Percentiles rank a stretch among this genome's conserved stretches.
Conservation (phyloP, 2,329 filamentous ascomycete species). For the Ophiostoma angusticollis region DNA sequence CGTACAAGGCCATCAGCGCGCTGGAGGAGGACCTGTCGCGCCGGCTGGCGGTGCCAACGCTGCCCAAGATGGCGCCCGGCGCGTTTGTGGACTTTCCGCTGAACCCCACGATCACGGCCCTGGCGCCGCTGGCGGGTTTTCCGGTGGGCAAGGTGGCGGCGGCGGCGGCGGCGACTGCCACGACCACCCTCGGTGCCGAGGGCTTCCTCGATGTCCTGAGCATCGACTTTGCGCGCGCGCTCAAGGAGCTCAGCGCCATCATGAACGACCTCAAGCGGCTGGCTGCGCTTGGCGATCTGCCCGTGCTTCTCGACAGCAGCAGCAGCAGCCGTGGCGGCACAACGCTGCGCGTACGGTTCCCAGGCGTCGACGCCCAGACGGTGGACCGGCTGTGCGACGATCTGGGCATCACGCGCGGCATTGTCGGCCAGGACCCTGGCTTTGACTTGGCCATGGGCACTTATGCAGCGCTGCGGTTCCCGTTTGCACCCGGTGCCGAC, state of each 20-base stretch:
- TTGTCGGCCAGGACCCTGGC: constrained; percentile 62
- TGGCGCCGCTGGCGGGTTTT: constrained; percentile 48
- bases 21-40: constrained; percentile 60
- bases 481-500: constrained; percentile 78
- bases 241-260: constrained; percentile 70
- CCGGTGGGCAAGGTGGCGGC: background rate
- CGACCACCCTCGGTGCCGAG: constrained; percentile 61
- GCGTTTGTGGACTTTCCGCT: constrained; percentile 82
- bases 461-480: constrained; percentile 68
- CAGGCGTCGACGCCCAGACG: constrained; percentile 72
- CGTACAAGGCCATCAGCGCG: constrained; percentile 63
- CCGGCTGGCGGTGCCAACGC: constrained; percentile 42
- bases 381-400: constrained; percentile 79
- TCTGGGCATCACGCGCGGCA: constrained; percentile 67
- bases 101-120: constrained; percentile 78
- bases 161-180: constrained; percentile 33
- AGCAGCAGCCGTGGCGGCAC: constrained; percentile 32
- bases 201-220: constrained; percentile 77
- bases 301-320: constrained; percentile 51
- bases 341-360: constrained; percentile 71
- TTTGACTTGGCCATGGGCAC: constrained; percentile 57
- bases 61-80: constrained; percentile 33
- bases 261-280: constrained; percentile 72
- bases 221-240: constrained; percentile 72
- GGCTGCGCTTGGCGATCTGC: constrained; percentile 67